phyloP scores from a whole-genome alignment of 768 basidiomycete species.

The Leccinum broughii region DNA sequence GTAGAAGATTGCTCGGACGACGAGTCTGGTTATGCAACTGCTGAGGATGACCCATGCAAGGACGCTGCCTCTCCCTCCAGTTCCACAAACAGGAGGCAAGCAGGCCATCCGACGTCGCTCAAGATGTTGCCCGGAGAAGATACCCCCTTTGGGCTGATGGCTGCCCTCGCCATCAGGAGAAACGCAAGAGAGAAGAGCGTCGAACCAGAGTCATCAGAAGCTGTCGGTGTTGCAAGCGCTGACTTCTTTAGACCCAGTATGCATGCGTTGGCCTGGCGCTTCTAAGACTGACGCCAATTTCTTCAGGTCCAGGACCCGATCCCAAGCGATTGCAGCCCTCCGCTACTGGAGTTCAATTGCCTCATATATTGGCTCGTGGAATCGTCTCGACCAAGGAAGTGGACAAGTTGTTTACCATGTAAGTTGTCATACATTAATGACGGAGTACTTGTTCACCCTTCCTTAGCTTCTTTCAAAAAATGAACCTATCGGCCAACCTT shows the following conservation, averaged over 20 bases:
- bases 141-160: constrained; percentile 75
- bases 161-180: constrained; percentile 56
- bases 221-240: constrained; percentile 64
- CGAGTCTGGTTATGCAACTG: constrained; percentile 31
- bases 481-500: constrained; percentile 77
- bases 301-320: constrained; percentile 43
- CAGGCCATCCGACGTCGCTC: constrained; percentile 41
- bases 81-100: constrained; percentile 41
- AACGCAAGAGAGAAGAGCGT: constrained; percentile 41
- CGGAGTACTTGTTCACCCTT: constrained; percentile 4
- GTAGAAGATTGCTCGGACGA: constrained; percentile 38
- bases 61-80: constrained; percentile 33
- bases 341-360: constrained; percentile 48
- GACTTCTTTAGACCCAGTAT: constrained; percentile 68
- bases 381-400: constrained; percentile 66
- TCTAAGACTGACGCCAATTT: not conserved
- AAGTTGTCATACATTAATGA: constrained; percentile 17
- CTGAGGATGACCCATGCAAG: constrained; percentile 24
- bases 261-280: not conserved
- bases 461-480: constrained; percentile 69
- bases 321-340: constrained; percentile 41
- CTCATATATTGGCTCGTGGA: constrained; percentile 64
- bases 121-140: constrained; percentile 61
- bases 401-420: constrained; percentile 75
- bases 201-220: constrained; percentile 46